Evolutionary conservation across 495 filamentous ascomycete species (phyloP), one percentile per base, ranked within the genome.

Genomic region (Lasiosphaeriaceae sp.): DNA sequence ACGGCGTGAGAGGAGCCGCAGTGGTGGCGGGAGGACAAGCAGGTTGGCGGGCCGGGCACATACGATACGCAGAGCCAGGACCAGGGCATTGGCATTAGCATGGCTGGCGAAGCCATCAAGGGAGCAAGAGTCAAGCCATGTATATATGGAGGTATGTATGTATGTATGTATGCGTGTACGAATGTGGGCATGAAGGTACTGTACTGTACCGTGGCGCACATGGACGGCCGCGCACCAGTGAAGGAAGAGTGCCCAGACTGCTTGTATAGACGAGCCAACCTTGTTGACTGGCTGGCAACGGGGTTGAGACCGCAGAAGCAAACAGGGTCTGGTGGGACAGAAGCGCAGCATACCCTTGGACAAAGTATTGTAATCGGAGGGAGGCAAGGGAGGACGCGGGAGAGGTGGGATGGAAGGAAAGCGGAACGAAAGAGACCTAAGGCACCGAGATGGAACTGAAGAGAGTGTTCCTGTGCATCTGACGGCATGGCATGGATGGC

Each of bases 51-150:
- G 47, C n/a, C 11, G 29, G 34, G 44, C 14, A 50, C 46, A 51
- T 31, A 39, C n/a, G 31, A 47, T 45, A 37, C 26, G 26, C 26
- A 9, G 26, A 9, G 26, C 26, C 26, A 22, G 16, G 39, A n/a
- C 14, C 5, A 12, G 39, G 14, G 39, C 39, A 37, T 37, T n/a
- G n/a, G n/a, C n/a, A n/a, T n/a, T n/a, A n/a, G n/a, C n/a, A n/a
- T n/a, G n/a, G n/a, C n/a, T n/a, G 19, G 44, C 35, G 37, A 61
- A 45, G 50, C 50, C 59, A 57, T 61, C 50, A 24, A 50, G 45
- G 16, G 50, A 19, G 50, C 7, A 17, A 26, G 17, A 37, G 23
- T 20, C 29, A 26, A 31, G 39, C 9, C 22, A 16, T 50, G 41
- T 21, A 11, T 19, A 23, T 17, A 45, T 19, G 51, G 43, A 7